A percentile compares a stretch with the other conserved stretches of the same genome.
phyloP scores from a whole-genome alignment of 1,284 basidiomycete species.

The Apiotrichum sp. region DNA sequence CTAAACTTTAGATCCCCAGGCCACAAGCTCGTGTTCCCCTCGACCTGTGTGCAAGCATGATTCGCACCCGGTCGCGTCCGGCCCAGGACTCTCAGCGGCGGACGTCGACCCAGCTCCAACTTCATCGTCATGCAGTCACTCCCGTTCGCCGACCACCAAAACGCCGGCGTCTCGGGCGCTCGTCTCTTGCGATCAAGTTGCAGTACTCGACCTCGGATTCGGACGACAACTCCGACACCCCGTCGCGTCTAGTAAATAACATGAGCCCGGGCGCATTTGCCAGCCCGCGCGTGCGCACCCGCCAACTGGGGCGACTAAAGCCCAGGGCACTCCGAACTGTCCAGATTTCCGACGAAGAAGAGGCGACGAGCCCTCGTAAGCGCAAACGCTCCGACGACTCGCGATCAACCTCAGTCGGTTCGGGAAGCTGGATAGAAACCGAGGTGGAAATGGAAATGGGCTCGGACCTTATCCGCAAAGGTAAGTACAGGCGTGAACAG shows the following conservation, averaged over 20 bases:
- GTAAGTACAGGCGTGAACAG: conserved; percentile 21
- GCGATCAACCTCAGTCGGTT: background rate
- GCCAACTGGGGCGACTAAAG: background rate
- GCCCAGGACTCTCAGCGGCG: conserved; percentile 16
- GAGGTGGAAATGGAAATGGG: conserved; percentile 30
- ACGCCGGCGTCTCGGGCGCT: conserved; percentile 26
- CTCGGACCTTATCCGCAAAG: conserved; percentile 42
- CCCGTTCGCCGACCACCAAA: conserved; percentile 26
- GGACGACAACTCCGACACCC: background rate
- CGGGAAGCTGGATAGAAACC: conserved; percentile 37
- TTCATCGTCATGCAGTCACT: conserved; percentile 22
- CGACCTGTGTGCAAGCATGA: conserved; percentile 1
- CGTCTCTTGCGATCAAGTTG: conserved; percentile 14
- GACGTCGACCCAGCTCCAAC: conserved; percentile 18
- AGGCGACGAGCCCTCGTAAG: conserved; percentile 21
- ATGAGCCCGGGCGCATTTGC: background rate
- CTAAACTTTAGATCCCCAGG: too few species aligned
- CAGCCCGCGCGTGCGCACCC: background rate
- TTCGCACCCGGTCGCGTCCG: conserved; percentile 7
- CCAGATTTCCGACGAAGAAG: background rate
- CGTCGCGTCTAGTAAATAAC: background rate
- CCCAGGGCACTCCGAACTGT: conserved; percentile 4
- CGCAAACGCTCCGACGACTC: conserved; percentile 18
- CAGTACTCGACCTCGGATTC: conserved; percentile 11
- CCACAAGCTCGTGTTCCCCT: too few species aligned